Evolutionary conservation across 208 protist genomes (phyloP).

Genomic region (Entamoeba histolytica): DNA sequence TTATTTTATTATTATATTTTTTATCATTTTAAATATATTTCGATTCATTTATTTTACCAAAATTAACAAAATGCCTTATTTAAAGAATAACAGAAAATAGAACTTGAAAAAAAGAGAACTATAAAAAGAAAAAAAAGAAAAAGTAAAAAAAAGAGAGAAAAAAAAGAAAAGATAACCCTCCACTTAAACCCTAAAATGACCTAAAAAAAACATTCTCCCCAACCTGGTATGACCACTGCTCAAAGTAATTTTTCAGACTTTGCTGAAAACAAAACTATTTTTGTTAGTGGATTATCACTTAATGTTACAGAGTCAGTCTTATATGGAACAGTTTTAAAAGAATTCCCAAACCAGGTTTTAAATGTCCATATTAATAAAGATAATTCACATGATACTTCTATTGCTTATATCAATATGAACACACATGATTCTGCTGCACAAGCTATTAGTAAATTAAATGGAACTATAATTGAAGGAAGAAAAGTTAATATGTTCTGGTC

Average conservation of each 20-base stretch:
- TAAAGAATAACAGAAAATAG: no score
- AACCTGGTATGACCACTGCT: no score
- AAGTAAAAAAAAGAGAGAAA: no score
- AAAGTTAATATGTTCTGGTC: neutral
- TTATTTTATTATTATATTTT: no score
- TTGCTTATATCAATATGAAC: neutral
- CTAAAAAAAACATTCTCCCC: no score
- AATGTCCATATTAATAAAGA: neutral
- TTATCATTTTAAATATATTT: no score
- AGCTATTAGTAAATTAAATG: neutral
- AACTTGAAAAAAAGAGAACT: no score
- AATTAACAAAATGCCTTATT: no score
- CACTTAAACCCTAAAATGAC: no score
- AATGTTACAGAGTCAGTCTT: neutral
- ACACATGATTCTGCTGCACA: neutral
- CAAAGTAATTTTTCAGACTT: neutral
- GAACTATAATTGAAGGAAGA: neutral
- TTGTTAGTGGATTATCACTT: neutral
- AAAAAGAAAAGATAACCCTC: no score
- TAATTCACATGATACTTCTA: neutral
- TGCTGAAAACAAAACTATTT: neutral
- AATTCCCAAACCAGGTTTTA: neutral
- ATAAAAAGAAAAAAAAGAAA: no score
- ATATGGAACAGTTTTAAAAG: neutral
- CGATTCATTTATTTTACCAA: no score